A percentile compares a stretch with the other conserved stretches of the same genome.
These are phyloP conservation scores for Sinapis alba DNA, from an alignment of 441 rosid species.

Conservation along the genomic window DNA sequence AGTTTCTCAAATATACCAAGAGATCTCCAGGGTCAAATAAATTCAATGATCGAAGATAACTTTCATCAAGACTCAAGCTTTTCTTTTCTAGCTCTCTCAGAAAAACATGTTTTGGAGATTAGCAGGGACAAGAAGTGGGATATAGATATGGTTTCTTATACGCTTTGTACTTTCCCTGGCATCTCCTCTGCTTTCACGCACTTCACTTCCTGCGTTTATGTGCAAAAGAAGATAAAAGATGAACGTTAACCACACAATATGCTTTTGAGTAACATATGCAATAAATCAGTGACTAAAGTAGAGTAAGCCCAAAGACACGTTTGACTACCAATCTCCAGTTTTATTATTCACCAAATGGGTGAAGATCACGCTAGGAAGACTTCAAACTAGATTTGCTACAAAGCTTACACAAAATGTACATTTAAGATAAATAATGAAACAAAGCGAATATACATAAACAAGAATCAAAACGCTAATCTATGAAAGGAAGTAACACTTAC, in stretches of 20 bases:
- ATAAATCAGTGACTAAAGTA: neutral
- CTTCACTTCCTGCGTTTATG: conserved; percentile 25
- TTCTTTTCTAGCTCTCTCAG: neutral
- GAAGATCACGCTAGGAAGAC: neutral
- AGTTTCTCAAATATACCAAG: conserved; percentile 7
- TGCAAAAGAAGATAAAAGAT: neutral
- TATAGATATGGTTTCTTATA: conserved; percentile 10
- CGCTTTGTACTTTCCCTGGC: conserved; percentile 37
- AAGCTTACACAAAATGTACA: conserved; percentile 16
- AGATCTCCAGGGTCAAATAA: conserved; percentile 12
- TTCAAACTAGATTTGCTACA: conserved; percentile 20
- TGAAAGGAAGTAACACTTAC: conserved; percentile 46
- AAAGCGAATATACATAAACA: neutral
- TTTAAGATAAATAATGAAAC: neutral
- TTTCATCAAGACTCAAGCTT: conserved; percentile 11
- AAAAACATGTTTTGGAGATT: conserved; percentile 9
- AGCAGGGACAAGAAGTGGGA: neutral
- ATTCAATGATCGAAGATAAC: conserved; percentile 18
- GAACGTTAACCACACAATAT: neutral
- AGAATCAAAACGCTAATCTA: neutral
- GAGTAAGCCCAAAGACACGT: neutral
- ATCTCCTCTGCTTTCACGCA: conserved; percentile 32
- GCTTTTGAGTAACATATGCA: conserved; percentile 1
- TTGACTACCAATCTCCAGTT: neutral
- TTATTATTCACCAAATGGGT: neutral